phyloP scores from a whole-genome alignment of 2,329 filamentous ascomycete species.

The Aspergillus quadrilineatus region DNA sequence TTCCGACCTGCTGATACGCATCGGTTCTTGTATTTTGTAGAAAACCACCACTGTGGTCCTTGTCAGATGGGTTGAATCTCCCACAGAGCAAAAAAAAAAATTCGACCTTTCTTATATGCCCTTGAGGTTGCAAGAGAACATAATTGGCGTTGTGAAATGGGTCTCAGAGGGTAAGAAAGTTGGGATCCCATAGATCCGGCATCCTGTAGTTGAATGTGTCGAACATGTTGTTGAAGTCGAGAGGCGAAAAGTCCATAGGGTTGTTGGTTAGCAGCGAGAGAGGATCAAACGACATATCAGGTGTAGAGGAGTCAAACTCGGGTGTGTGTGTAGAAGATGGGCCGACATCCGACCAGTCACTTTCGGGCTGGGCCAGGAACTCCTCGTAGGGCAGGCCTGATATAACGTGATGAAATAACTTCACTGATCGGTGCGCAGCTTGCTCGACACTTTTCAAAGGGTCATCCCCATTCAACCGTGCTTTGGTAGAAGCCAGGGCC shows the following conservation, averaged over 20 bases:
- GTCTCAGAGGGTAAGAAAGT: conserved; percentile 19
- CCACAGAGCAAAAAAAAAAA: too few species aligned
- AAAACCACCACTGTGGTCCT: too few species aligned
- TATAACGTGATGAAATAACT: conserved; percentile 25
- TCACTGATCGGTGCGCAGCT: conserved; percentile 23
- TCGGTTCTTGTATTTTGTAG: too few species aligned
- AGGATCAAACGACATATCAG: conserved; percentile 27
- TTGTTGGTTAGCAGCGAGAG: conserved; percentile 23
- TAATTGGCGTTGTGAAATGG: too few species aligned
- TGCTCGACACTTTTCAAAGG: conserved; percentile 26
- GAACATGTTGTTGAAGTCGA: conserved; percentile 34
- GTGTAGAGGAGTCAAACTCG: conserved; percentile 16
- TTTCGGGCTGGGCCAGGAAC: conserved; percentile 19
- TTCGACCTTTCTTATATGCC: too few species aligned
- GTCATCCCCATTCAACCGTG: conserved; percentile 32
- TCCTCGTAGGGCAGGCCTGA: conserved; percentile 25
- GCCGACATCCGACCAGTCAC: conserved; percentile 11
- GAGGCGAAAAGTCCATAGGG: conserved; percentile 26
- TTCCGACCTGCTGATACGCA: too few species aligned
- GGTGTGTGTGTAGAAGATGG: conserved; percentile 14
- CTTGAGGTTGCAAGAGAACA: too few species aligned
- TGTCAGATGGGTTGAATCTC: too few species aligned
- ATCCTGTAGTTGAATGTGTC: conserved; percentile 28
- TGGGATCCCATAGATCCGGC: conserved; percentile 29
- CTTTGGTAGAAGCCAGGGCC: conserved; percentile 32